Conservation (phyloP, 225 moss, liverwort and hornwort species). For the Takakia lepidozioides region DNA sequence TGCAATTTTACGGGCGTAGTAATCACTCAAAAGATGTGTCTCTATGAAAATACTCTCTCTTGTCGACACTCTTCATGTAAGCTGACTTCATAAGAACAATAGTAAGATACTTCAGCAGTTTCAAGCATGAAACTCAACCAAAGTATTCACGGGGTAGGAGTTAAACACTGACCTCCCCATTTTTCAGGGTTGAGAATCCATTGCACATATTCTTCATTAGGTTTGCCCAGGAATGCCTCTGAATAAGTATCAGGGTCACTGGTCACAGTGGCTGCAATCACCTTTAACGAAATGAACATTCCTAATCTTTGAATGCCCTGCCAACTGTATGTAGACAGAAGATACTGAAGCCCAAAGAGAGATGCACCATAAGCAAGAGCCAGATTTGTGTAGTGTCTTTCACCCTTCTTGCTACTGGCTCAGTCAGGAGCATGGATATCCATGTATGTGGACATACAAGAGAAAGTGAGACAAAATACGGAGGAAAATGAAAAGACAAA, state of each 20-base stretch:
- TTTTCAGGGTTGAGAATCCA: conserved; percentile 95
- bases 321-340: not conserved
- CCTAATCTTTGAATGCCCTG: conserved; percentile 17
- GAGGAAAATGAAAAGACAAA: not conserved
- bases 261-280: conserved; percentile 83
- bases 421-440: not conserved
- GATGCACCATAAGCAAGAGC: too few relatives aligned
- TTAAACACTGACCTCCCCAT: conserved; percentile 75
- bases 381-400: too few relatives aligned
- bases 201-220: conserved; percentile 77
- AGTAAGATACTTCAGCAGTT: too few relatives aligned
- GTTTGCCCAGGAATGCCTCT: conserved; percentile 85
- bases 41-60: not conserved
- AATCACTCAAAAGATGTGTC: too few relatives aligned
- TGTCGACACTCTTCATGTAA: not conserved
- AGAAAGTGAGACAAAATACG: too few relatives aligned
- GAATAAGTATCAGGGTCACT: conserved; percentile 71
- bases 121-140: not conserved
- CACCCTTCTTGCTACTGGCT: too few relatives aligned
- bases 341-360: too few relatives aligned
- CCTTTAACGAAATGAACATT: conserved; percentile 52
- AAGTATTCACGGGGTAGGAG: not conserved
- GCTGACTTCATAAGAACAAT: not conserved
- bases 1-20: conserved; percentile 84
- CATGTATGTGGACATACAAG: not conserved